Evolutionary conservation across 176 grass and related monocot species (phyloP).

Genomic region (Zoysia japonica): DNA sequence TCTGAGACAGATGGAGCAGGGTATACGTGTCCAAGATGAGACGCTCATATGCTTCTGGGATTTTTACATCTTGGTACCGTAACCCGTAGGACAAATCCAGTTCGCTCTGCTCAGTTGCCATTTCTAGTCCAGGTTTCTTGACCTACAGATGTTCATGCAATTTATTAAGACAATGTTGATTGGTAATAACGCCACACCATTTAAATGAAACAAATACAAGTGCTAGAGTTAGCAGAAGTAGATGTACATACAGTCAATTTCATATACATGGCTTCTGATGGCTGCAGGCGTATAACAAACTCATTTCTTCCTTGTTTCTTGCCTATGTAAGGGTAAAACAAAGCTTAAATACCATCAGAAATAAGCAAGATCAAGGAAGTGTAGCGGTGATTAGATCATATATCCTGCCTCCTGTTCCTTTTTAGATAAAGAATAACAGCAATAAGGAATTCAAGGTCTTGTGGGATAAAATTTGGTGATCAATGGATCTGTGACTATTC

Average conservation of each 20-base stretch:
- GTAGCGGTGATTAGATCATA: not conserved
- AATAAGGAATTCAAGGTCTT: slow-evolving; percentile 27
- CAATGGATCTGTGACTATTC: not conserved
- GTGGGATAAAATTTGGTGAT: not conserved
- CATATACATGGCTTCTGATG: slow-evolving; percentile 99
- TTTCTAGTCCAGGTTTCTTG: slow-evolving; percentile 95
- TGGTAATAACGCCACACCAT: not conserved
- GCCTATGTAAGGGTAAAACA: slow-evolving; percentile 48
- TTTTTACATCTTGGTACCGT: slow-evolving; percentile 76
- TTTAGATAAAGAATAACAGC: not conserved
- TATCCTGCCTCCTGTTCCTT: not conserved
- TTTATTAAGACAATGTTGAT: not conserved
- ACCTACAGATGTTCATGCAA: slow-evolving; percentile 55
- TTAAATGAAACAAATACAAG: not conserved
- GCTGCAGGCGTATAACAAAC: slow-evolving; percentile 92
- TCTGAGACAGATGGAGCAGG: not conserved
- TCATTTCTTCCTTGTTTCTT: slow-evolving; percentile 99
- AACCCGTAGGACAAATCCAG: slow-evolving; percentile 92
- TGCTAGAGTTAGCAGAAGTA: slow-evolving; percentile 7
- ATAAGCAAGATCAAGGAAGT: not conserved
- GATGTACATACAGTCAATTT: slow-evolving; percentile 81
- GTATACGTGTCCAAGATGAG: slow-evolving; percentile 92
- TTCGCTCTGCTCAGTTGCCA: slow-evolving; percentile 95
- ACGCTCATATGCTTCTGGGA: slow-evolving; percentile 97
- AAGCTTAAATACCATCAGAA: not conserved